Conservation (phyloP, 1,284 basidiomycete genomes). For the Grifola frondosa region DNA sequence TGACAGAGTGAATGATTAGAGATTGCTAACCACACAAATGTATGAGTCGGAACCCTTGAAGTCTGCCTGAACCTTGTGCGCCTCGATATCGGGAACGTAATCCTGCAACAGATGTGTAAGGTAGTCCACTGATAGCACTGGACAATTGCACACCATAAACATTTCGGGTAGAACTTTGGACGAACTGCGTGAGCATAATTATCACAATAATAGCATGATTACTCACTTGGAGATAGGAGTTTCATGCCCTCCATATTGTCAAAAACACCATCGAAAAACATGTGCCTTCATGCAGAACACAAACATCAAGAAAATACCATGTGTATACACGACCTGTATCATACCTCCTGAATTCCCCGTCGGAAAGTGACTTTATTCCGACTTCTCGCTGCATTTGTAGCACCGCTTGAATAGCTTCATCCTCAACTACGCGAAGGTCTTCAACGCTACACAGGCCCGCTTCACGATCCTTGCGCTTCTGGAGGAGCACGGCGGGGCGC, state of each 20-base stretch:
- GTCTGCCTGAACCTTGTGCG: constrained; percentile 38
- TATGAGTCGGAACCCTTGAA: constrained; percentile 47
- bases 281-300: constrained; percentile 35
- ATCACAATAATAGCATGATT: constrained; percentile 8
- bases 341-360: constrained; percentile 49
- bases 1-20: neutral
- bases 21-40: constrained; percentile 50
- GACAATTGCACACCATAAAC: constrained; percentile 34
- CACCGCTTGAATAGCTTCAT: constrained; percentile 43
- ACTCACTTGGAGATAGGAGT: constrained; percentile 13
- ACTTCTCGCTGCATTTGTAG: constrained; percentile 41
- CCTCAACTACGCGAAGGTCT: constrained; percentile 43
- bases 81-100: constrained; percentile 44
- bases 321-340: constrained; percentile 10
- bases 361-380: constrained; percentile 46
- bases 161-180: constrained; percentile 34
- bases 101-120: constrained; percentile 19
- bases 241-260: constrained; percentile 66
- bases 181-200: constrained; percentile 1
- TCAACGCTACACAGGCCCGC: constrained; percentile 34
- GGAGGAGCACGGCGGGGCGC: constrained; percentile 41
- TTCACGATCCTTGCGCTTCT: constrained; percentile 39
- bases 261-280: constrained; percentile 62
- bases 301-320: neutral
- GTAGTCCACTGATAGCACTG: neutral